phyloP scores from a whole-genome alignment of 345 rosid genomes.

The Schrenkiella parvula region DNA sequence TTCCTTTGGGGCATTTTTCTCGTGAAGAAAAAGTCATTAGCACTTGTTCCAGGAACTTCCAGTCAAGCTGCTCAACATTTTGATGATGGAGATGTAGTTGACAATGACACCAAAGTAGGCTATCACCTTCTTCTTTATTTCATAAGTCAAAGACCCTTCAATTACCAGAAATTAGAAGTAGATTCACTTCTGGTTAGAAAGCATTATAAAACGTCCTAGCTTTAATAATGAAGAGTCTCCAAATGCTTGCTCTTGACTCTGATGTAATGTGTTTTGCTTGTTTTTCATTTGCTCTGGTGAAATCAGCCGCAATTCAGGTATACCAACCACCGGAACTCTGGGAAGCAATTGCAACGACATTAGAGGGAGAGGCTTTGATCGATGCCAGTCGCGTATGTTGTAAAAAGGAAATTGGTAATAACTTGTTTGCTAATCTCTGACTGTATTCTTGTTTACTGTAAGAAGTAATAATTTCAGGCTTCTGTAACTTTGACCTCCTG shows the following conservation, averaged over 20 bases:
- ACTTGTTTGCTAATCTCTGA: not conserved
- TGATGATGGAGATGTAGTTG: conserved; percentile 18
- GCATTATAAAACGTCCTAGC: not conserved
- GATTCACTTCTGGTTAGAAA: not conserved
- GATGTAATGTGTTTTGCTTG: not conserved
- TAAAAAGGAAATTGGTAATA: not conserved
- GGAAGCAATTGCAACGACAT: conserved; percentile 8
- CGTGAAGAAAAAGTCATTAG: not conserved
- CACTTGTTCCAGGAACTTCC: conserved; percentile 27
- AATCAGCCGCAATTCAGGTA: not conserved
- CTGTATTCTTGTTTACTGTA: conserved; percentile 8
- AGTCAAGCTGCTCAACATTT: not conserved
- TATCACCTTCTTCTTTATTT: not conserved
- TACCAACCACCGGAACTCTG: not conserved
- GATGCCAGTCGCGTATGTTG: not conserved
- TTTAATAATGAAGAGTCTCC: not conserved
- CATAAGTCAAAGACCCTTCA: not conserved
- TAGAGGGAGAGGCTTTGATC: not conserved
- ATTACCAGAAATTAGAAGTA: not conserved
- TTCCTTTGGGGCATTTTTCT: conserved; percentile 34
- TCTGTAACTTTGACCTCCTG: not conserved
- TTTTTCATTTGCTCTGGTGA: not conserved
- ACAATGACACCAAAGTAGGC: conserved; percentile 14
- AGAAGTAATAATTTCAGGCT: not conserved
- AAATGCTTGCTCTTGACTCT: not conserved